phyloP scores from a whole-genome alignment of 176 grass and related monocot genomes.

The Eleusine indica region DNA sequence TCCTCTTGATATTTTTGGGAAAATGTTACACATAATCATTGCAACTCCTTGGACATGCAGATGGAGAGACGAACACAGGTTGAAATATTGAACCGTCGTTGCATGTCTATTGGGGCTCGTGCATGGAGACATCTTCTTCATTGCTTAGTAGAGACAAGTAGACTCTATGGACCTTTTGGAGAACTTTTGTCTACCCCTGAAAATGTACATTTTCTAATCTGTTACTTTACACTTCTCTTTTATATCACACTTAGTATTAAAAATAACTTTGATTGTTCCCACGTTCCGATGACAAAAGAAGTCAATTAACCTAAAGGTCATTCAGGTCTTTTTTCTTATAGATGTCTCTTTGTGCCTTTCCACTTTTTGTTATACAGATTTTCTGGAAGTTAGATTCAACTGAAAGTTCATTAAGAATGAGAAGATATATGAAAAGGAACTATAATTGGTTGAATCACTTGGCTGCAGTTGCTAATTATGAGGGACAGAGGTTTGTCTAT shows the following conservation, averaged over 20 bases:
- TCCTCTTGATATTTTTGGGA: conserved; percentile 26
- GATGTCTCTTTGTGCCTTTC: conserved; percentile 26
- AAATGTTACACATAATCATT: conserved; percentile 23
- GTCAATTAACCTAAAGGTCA: background rate
- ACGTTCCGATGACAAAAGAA: background rate
- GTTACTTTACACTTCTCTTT: conserved; percentile 12
- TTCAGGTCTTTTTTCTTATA: conserved; percentile 9
- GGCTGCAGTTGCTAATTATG: conserved; percentile 88
- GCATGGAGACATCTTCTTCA: conserved; percentile 98
- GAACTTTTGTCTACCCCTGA: conserved; percentile 64
- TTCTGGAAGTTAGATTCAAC: conserved; percentile 96
- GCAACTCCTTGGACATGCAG: conserved; percentile 60
- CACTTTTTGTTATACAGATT: conserved; percentile 48
- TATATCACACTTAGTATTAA: conserved; percentile 29
- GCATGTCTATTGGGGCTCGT: conserved; percentile 62
- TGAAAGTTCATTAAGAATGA: conserved; percentile 97
- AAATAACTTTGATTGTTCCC: background rate
- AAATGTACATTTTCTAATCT: conserved; percentile 56
- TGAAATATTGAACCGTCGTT: conserved; percentile 67
- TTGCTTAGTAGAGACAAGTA: conserved; percentile 75
- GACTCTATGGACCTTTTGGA: conserved; percentile 89
- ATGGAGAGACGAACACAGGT: conserved; percentile 87
- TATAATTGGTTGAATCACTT: conserved; percentile 88
- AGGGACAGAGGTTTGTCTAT: conserved; percentile 64
- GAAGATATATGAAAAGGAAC: conserved; percentile 95